Base-by-base conservation (phyloP, 441 rosid species). In the Populus hybrid region DNA sequence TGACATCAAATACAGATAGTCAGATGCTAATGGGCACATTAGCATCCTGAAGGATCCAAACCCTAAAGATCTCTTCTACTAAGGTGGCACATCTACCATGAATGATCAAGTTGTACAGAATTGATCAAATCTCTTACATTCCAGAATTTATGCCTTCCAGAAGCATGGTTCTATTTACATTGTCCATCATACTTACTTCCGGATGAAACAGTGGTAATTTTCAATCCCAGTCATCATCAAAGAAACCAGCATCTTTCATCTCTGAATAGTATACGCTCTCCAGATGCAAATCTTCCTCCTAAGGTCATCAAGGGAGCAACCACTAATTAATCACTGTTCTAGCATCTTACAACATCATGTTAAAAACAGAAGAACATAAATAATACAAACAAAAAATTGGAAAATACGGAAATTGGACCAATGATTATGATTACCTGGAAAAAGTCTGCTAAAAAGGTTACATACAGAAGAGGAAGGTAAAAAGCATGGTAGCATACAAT, bases 231-330 rank as follows among this genome's bases (percentile, higher is more conserved):
- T 90, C 99, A 14, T 85, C 87, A 72, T 92, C 98, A 64, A 91
- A 95, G 84, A 92, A 93, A 38, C 96, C 98, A 0, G 95, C 99
- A 81, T 93, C 98, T 82, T 92, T 93, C 99, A 93, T 93, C 83
- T 95, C 98, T 3, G 99, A 95, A 88, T 93, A 93, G 89, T 91
- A 90, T 24, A 88, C 91, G 76, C 86, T 91, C 85, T 93, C 99
- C 75, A 95, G 84, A 75, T 85, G 88, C 84, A 95, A 73, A 82
- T 91, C 97, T 72, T 91, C 97, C 86, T 93, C 98, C 97, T 95
- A 82, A 66, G 82, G 21, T 56, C 77, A 77, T 72, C 67, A 75
- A 71, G 59, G 68, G 61, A 65, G 56, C 67, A 63, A 77, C 6
- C 12, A 29, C 9, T 35, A n/a, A 72, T 74, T 11, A 76, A 68